Evolutionary conservation across 345 rosid genomes (phyloP), one percentile per base, ranked within the genome.

Genomic region (Orychophragmus violaceus): DNA sequence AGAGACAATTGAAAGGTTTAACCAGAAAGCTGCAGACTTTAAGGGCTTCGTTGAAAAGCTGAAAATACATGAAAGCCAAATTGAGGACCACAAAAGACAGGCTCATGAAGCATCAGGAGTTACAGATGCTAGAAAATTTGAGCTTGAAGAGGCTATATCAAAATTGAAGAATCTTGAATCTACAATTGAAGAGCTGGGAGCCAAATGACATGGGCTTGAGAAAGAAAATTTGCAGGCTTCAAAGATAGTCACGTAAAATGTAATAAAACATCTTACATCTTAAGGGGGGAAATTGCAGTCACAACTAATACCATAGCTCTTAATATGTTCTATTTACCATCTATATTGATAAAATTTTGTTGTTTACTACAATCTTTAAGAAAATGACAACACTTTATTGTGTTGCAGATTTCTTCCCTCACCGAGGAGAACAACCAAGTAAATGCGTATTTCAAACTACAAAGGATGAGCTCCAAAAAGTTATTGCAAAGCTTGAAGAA

Each of bases 351-450:
- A n/a, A n/a, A 16, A 24, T 53, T 45, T 54, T 66, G 42, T 37
- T 56, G 5, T 49, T 21, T 36, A 29, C 24, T 23, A 49, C 41
- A 57, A 33, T 35, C 12, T 50, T 44, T 58, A 30, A 29, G 57
- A 65, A 64, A 27, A 27, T 41, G 19, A 62, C 48, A 44, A 45
- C 58, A 49, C 14, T 58, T 51, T 41, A 48, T 48, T 48, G 21
- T 76, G 44, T 35, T 69, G 48, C 84, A 94, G 99, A 81, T 91
- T 52, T 83, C 85, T 68, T 84, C 91, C 2, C 75, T 83, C 22
- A 46, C 77, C 82, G 94, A 91, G 77, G 93, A 88, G 80, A 83
- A 82, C 71, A 82, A 74, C 74, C 79, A 74, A 66, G 90, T 87
- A 35, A 83, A 78, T 57, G 93, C 76, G 70, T 83, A 10, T 66